phyloP scores from a whole-genome alignment of 768 basidiomycete genomes.

The Pleurotus djamor region DNA sequence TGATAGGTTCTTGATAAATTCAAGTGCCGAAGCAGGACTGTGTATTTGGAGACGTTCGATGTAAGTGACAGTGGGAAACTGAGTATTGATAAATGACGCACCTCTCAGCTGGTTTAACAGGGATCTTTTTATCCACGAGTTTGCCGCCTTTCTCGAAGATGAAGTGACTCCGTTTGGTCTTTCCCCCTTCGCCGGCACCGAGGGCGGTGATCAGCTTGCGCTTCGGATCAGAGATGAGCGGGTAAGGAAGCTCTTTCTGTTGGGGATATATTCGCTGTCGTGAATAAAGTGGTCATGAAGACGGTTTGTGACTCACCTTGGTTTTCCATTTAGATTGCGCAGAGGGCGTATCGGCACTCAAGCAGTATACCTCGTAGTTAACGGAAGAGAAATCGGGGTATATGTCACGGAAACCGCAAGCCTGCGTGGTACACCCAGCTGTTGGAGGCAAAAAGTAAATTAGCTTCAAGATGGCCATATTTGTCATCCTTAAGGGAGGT shows the following conservation, averaged over 20 bases:
- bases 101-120: constrained; percentile 89
- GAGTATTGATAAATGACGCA: constrained; percentile 17
- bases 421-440: constrained; percentile 93
- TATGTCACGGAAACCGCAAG: constrained; percentile 87
- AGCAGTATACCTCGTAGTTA: constrained; percentile 77
- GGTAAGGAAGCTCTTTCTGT: constrained; percentile 83
- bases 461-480: no score
- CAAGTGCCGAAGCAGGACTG: constrained; percentile 61
- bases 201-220: constrained; percentile 74
- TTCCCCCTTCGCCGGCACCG: constrained; percentile 77
- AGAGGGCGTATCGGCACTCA: constrained; percentile 74
- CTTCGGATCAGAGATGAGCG: constrained; percentile 88
- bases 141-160: constrained; percentile 92
- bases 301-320: constrained; percentile 46
- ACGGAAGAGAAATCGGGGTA: constrained; percentile 72
- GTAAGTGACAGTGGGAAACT: neutral
- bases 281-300: no score
- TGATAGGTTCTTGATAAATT: constrained; percentile 46
- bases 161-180: constrained; percentile 91
- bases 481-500: no score
- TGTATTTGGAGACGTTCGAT: neutral
- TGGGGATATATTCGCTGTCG: neutral
- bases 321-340: constrained; percentile 86
- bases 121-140: constrained; percentile 79
- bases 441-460: neutral